A percentile compares a stretch with the other conserved stretches of the same genome.
phyloP scores from a whole-genome alignment of 257 asterid species.

The Solanum pinnatisectum region DNA sequence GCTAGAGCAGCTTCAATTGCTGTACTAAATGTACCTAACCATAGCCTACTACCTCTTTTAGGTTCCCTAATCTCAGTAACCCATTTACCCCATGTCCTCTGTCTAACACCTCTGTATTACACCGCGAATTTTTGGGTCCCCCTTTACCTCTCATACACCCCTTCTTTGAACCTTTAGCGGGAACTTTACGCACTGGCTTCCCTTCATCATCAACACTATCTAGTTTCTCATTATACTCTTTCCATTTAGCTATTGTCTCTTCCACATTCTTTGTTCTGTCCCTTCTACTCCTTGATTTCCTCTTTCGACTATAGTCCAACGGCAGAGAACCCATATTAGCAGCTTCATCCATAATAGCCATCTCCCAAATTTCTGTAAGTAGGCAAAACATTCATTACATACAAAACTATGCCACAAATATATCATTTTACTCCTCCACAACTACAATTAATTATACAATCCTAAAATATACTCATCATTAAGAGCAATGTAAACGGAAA shows the following conservation, averaged over 20 bases:
- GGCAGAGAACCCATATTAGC: background rate
- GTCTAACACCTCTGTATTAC: slow-evolving; percentile 34
- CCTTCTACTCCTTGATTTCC: slow-evolving; percentile 15
- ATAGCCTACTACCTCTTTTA: slow-evolving; percentile 24
- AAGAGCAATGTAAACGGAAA: background rate
- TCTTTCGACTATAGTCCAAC: slow-evolving; percentile 9
- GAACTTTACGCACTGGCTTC: slow-evolving; percentile 10
- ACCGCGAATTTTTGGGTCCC: slow-evolving; percentile 12
- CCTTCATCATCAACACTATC: background rate
- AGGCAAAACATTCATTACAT: background rate
- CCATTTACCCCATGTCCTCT: slow-evolving; percentile 42
- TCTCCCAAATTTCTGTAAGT: background rate
- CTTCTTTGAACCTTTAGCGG: slow-evolving; percentile 35
- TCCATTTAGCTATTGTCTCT: slow-evolving; percentile 29
- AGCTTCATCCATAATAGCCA: background rate
- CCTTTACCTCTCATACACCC: slow-evolving; percentile 35
- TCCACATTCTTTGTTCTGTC: slow-evolving; percentile 6
- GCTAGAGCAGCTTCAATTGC: slow-evolving; percentile 27
- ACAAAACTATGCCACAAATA: background rate
- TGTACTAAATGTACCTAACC: slow-evolving; percentile 29
- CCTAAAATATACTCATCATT: background rate
- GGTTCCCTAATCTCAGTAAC: slow-evolving; percentile 37
- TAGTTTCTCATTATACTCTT: slow-evolving; percentile 20
- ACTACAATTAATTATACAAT: background rate
- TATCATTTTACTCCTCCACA: too few species aligned